Conservation (phyloP, 257 asterid species). For the Solanum peruvianum region DNA sequence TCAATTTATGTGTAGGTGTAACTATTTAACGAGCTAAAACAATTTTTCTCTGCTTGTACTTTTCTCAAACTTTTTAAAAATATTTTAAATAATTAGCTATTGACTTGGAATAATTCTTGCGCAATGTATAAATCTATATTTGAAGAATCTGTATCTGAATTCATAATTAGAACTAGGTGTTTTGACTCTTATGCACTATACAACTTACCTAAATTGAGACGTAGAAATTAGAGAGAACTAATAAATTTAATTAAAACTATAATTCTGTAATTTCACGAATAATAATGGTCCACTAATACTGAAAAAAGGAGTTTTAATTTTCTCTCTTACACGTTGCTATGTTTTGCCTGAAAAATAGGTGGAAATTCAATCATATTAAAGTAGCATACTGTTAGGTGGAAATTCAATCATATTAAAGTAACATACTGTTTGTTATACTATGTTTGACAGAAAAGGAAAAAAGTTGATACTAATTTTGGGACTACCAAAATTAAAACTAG, state of each 20-base stretch:
- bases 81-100: neutral
- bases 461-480: neutral
- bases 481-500: neutral
- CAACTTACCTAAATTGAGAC: neutral
- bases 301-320: neutral
- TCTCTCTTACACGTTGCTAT: neutral
- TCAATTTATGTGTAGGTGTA: neutral
- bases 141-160: neutral
- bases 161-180: neutral
- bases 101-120: neutral
- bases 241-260: neutral
- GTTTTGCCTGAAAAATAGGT: neutral
- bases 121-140: neutral
- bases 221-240: neutral
- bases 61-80: neutral
- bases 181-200: neutral
- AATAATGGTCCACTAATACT: neutral
- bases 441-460: neutral
- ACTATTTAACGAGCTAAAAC: neutral
- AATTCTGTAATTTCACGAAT: neutral
- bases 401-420: neutral
- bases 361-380: neutral
- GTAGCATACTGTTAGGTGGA: neutral
- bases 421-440: neutral
- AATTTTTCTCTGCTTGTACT: neutral